phyloP scores from a whole-genome alignment of 192 early-diverging fungal genomes.

The Coemansia sp. region DNA sequence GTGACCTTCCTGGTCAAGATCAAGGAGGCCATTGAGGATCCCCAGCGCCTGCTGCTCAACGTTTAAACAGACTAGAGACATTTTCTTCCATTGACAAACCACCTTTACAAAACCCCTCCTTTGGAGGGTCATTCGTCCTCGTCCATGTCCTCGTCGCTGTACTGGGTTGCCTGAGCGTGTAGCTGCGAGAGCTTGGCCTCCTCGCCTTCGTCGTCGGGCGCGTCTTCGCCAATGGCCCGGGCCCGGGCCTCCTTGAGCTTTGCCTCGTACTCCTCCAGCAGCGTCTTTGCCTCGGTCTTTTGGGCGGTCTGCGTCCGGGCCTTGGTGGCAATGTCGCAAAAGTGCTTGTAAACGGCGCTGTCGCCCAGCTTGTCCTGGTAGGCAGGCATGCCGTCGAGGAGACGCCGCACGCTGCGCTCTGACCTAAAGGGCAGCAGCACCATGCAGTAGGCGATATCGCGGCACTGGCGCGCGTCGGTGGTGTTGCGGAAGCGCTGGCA shows the following conservation, averaged over 20 bases:
- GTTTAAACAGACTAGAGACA: constrained; percentile 49
- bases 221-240: constrained; percentile 60
- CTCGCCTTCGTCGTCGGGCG: constrained; percentile 2
- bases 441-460: constrained; percentile 91
- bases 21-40: constrained; percentile 97
- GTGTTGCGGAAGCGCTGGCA: constrained; percentile 89
- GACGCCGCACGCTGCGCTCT: constrained; percentile 78
- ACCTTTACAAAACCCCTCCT: not conserved
- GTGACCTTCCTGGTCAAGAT: constrained; percentile 96
- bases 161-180: not conserved
- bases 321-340: constrained; percentile 84
- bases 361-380: constrained; percentile 94
- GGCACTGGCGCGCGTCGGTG: constrained; percentile 65
- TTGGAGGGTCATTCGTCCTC: not conserved
- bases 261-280: constrained; percentile 81
- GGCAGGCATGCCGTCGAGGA: constrained; percentile 74
- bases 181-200: not conserved
- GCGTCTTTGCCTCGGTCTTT: constrained; percentile 70
- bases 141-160: not conserved
- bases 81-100: not conserved
- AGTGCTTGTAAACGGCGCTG: constrained; percentile 72
- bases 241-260: constrained; percentile 69
- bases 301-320: constrained; percentile 48
- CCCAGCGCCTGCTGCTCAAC: constrained; percentile 80
- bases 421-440: constrained; percentile 81